A percentile compares a stretch with the other conserved stretches of the same genome.
phyloP scores from a whole-genome alignment of 1,284 basidiomycete genomes.

The Cryptococcus sp. region DNA sequence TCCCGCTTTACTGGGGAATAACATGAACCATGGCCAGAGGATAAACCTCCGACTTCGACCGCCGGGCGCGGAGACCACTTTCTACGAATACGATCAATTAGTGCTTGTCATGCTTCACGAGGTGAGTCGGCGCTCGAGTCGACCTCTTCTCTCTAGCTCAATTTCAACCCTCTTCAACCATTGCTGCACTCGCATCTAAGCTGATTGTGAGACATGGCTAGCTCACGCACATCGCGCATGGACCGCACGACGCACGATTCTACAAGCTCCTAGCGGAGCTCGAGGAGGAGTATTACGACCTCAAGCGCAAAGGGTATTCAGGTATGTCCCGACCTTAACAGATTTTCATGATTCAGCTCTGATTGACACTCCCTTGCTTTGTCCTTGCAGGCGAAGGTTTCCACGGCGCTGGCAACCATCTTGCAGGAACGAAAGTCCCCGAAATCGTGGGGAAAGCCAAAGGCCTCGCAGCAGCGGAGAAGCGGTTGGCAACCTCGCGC shows the following conservation, averaged over 20 bases:
- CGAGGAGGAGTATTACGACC: constrained; percentile 76
- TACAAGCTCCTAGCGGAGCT: constrained; percentile 75
- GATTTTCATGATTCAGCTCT: neutral
- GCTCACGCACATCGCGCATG: constrained; percentile 85
- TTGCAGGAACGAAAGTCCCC: constrained; percentile 68
- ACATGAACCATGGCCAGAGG: constrained; percentile 74
- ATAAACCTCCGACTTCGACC: constrained; percentile 78
- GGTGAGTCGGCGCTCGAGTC: constrained; percentile 52
- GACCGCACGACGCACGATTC: constrained; percentile 75
- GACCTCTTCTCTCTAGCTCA: too few relatives aligned
- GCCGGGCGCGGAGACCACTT: constrained; percentile 66
- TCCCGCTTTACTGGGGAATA: constrained; percentile 64
- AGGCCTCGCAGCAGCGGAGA: constrained; percentile 76
- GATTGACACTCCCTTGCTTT: neutral
- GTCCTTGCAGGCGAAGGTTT: constrained; percentile 71
- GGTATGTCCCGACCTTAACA: constrained; percentile 26
- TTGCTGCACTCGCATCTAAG: too few relatives aligned
- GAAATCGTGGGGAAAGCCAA: constrained; percentile 64
- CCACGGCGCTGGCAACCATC: constrained; percentile 65
- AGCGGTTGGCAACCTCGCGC: constrained; percentile 58
- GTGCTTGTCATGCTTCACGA: constrained; percentile 83
- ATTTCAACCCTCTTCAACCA: too few relatives aligned
- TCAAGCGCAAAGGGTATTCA: constrained; percentile 70
- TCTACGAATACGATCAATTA: constrained; percentile 73
- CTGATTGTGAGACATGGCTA: constrained; percentile 36